Evolutionary conservation across 768 basidiomycete species (phyloP).

Genomic region (Leccinum truebloodii): DNA sequence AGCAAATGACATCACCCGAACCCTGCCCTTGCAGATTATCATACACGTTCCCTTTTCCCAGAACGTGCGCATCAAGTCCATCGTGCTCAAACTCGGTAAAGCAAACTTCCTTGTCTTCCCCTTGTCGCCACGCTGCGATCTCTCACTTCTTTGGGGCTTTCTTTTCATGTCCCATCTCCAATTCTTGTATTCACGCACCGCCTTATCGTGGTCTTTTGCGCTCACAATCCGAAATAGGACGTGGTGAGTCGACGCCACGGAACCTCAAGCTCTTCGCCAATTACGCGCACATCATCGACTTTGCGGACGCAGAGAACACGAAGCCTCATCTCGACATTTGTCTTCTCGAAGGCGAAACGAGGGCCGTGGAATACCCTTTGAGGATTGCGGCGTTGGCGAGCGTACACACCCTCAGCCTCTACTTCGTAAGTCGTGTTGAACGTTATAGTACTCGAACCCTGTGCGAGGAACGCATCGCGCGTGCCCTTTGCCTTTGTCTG

Average conservation of each 20-base stretch:
- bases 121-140: constrained; percentile 12
- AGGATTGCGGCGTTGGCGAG: constrained; percentile 76
- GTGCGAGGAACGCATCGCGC: background rate
- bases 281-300: constrained; percentile 73
- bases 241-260: constrained; percentile 76
- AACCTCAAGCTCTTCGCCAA: constrained; percentile 77
- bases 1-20: constrained; percentile 14
- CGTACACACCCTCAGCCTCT: constrained; percentile 70
- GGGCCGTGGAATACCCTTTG: constrained; percentile 75
- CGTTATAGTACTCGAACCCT: constrained; percentile 7
- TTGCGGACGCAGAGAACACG: constrained; percentile 66
- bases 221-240: constrained; percentile 44
- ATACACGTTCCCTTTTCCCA: constrained; percentile 81
- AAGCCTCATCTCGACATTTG: constrained; percentile 72
- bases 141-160: constrained; percentile 6
- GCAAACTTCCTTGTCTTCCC: constrained; percentile 10
- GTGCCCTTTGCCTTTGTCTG: constrained; percentile 18
- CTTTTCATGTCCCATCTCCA: constrained; percentile 5
- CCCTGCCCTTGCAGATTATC: constrained; percentile 54
- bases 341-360: constrained; percentile 68
- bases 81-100: constrained; percentile 76
- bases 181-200: constrained; percentile 4
- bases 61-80: constrained; percentile 72
- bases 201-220: constrained; percentile 4
- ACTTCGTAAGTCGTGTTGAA: constrained; percentile 63